phyloP scores from a whole-genome alignment of 768 basidiomycete species.

The Suillus placidus region DNA sequence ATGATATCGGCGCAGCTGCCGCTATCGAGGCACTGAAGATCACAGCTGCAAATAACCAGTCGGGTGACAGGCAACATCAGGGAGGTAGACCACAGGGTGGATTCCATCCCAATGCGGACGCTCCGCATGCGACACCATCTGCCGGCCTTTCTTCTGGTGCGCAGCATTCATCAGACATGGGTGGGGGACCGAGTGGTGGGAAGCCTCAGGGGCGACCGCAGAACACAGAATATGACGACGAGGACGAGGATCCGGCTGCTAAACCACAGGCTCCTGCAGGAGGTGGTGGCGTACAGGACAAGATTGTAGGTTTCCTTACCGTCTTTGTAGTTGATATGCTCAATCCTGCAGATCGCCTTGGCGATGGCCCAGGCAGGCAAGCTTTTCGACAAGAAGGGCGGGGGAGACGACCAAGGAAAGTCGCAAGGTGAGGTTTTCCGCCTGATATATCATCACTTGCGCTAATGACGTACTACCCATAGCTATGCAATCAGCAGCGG shows the following conservation, averaged over 20 bases:
- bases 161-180: neutral
- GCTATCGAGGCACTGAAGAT: slow-evolving; percentile 36
- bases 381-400: slow-evolving; percentile 36
- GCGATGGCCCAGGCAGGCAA: slow-evolving; percentile 38
- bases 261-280: slow-evolving; percentile 14
- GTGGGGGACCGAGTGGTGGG: slow-evolving; percentile 10
- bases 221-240: slow-evolving; percentile 4
- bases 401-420: slow-evolving; percentile 23
- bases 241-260: slow-evolving; percentile 17
- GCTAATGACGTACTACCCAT: neutral
- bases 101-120: neutral
- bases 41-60: slow-evolving; percentile 18
- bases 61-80: neutral
- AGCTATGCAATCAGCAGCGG: slow-evolving; percentile 37
- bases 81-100: slow-evolving; percentile 9
- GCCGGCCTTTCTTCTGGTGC: slow-evolving; percentile 22
- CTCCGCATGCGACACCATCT: slow-evolving; percentile 4
- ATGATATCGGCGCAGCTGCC: slow-evolving; percentile 32
- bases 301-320: slow-evolving; percentile 24
- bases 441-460: neutral
- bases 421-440: slow-evolving; percentile 24
- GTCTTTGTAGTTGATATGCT: neutral
- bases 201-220: neutral
- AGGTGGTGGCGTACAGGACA: slow-evolving; percentile 30
- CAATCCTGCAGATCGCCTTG: slow-evolving; percentile 24